Evolutionary conservation across 768 basidiomycete genomes (phyloP), one percentile per base, ranked within the genome.

Genomic region (Agrocybe chaxingu): DNA sequence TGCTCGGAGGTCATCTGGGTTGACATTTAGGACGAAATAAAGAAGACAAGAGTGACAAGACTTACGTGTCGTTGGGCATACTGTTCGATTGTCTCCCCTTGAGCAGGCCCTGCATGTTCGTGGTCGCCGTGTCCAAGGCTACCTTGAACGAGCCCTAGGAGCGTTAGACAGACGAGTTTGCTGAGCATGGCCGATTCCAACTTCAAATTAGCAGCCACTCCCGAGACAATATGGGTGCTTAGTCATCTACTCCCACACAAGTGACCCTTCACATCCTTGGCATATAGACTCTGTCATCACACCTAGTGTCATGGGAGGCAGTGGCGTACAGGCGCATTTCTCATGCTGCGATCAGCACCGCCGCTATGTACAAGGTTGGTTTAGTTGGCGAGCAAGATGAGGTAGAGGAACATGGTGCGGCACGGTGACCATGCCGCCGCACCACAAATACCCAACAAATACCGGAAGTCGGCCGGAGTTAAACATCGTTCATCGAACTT

Each of bases 11-110:
- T 81, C 92, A 95, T 95, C 90, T 93, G 68, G 41, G 36, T 34
- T 11, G 29, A 47, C 10, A 54, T 44, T 13, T 12, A 41, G 12
- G 45, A 19, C 33, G 33, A 24, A 47, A 29, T 42, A 44, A 16
- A 36, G 24, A 11, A 8, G 30, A 36, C 6, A 9, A 18, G 13
- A 18, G 7, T 16, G 37, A n/a, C 19, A 51, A 33, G 29, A 81
- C 91, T 61, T 83, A 96, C 93, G 75, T 98, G 95, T 76, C 88
- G 77, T 65, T 87, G 76, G 44, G 92, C 92, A 71, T 98, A 98
- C 53, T 89, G 80, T 53, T 86, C 77, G 19, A 87, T 75, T n/a
- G 81, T 81, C 67, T 88, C 86, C 2, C 78, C 80, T 37, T 65
- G 60, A 24, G 69, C 65, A 29, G 76, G 78, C 0, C 78, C 77